These are phyloP conservation scores for Cucurbita ficifolia DNA, from an alignment of 306 rosid species.

Conservation along the genomic window DNA sequence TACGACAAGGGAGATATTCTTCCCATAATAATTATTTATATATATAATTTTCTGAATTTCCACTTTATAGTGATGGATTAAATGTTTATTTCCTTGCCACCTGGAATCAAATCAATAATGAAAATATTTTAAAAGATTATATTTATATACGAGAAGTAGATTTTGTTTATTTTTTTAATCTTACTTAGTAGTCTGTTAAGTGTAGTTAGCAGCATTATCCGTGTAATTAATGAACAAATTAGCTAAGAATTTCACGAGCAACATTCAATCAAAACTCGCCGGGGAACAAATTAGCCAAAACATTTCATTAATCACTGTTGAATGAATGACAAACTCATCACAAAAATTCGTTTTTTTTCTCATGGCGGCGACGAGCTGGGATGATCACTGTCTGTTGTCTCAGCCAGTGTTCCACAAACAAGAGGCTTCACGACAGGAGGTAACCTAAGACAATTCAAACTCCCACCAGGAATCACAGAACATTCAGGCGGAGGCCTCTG, in stretches of 20 bases:
- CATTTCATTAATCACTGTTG: not conserved
- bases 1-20: not conserved
- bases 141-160: no score
- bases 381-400: conserved; percentile 4
- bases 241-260: not conserved
- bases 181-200: not conserved
- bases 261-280: not conserved
- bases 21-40: not conserved
- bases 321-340: not conserved
- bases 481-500: conserved; percentile 90
- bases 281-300: not conserved
- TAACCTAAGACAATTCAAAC: conserved; percentile 64
- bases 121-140: no score
- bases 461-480: conserved; percentile 64
- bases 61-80: not conserved
- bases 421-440: conserved; percentile 55
- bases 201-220: not conserved
- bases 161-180: not conserved
- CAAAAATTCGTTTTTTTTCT: not conserved
- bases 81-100: no score
- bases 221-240: no score
- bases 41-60: not conserved
- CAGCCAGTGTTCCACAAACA: conserved; percentile 40
- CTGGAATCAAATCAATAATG: no score
- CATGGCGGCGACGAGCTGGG: conserved; percentile 15